Conservation (phyloP, 805 yeast genomes). For the Cyberlindnera lachancei region DNA sequence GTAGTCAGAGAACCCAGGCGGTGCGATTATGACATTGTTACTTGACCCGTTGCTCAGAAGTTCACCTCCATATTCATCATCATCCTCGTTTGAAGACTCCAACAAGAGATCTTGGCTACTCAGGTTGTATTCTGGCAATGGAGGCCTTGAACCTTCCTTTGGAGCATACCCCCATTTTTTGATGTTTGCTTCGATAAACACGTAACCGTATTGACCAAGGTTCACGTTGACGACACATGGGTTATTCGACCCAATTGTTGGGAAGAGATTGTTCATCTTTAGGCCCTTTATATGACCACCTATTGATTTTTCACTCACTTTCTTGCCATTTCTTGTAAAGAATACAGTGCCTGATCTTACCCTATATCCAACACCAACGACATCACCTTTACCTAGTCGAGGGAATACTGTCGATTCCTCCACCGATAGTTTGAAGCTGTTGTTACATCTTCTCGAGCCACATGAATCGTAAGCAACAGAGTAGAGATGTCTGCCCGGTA, state of each 20-base stretch:
- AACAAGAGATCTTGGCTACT: slow-evolving; percentile 72
- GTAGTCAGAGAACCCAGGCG: too few relatives aligned
- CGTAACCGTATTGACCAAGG: slow-evolving; percentile 72
- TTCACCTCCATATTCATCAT: slow-evolving; percentile 21
- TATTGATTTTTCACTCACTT: slow-evolving; percentile 31
- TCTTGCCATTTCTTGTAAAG: slow-evolving; percentile 91
- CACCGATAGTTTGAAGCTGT: slow-evolving; percentile 38
- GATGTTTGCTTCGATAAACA: slow-evolving; percentile 76
- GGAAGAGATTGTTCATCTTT: slow-evolving; percentile 62
- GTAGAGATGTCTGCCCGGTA: slow-evolving; percentile 67
- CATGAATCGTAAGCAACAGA: slow-evolving; percentile 69
- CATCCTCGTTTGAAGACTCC: slow-evolving; percentile 41
- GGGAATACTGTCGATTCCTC: slow-evolving; percentile 28
- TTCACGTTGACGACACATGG: slow-evolving; percentile 42
- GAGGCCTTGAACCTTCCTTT: slow-evolving; percentile 76
- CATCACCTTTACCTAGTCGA: slow-evolving; percentile 71
- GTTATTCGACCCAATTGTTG: slow-evolving; percentile 32
- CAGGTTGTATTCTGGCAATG: slow-evolving; percentile 89
- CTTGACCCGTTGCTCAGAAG: too few relatives aligned
- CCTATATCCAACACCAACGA: slow-evolving; percentile 85
- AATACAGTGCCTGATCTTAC: slow-evolving; percentile 77
- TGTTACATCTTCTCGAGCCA: slow-evolving; percentile 61
- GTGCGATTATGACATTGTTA: too few relatives aligned
- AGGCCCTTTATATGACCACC: slow-evolving; percentile 25
- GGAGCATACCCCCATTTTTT: slow-evolving; percentile 85